Evolutionary conservation across 164 flowering plant genomes (phyloP).

Genomic region (Stephania japonica): DNA sequence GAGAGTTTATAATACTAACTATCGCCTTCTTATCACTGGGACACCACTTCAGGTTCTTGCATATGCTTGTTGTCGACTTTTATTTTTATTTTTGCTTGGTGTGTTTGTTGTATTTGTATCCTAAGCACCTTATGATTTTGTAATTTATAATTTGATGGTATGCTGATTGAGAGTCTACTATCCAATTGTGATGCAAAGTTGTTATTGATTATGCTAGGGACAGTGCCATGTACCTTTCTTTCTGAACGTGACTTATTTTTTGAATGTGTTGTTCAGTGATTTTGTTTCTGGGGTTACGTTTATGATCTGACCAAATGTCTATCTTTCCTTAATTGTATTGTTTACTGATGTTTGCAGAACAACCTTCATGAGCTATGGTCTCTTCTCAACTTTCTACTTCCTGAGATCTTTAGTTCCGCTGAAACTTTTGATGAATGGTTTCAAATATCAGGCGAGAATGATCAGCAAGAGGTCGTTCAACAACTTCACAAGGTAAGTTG

Average conservation of each 20-base stretch:
- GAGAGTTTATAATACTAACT: slow-evolving; percentile 88
- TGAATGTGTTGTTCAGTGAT: background rate
- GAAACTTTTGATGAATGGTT: slow-evolving; percentile 99
- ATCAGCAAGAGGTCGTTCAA: slow-evolving; percentile 97
- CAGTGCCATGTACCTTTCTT: background rate
- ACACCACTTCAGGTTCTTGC: slow-evolving; percentile 93
- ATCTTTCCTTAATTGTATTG: background rate
- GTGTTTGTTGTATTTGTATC: background rate
- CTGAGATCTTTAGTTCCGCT: slow-evolving; percentile 96
- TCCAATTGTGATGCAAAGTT: background rate
- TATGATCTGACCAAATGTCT: background rate
- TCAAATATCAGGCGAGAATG: slow-evolving; percentile 96
- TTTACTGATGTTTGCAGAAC: slow-evolving; percentile 52
- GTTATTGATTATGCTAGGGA: background rate
- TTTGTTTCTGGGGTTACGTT: background rate
- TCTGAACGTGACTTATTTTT: background rate
- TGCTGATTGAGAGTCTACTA: background rate
- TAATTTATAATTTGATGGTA: background rate
- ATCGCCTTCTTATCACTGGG: slow-evolving; percentile 92
- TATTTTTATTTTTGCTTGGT: background rate
- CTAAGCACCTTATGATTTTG: background rate
- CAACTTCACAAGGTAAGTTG: slow-evolving; percentile 88
- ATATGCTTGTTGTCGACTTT: background rate
- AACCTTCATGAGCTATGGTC: slow-evolving; percentile 99
- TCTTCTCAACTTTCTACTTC: slow-evolving; percentile 89